Percentiles rank a stretch among this genome's conserved stretches.
These are phyloP conservation scores for Penicillium brevicompactum DNA, from an alignment of 2,329 filamentous ascomycete genomes.

Conservation along the genomic window DNA sequence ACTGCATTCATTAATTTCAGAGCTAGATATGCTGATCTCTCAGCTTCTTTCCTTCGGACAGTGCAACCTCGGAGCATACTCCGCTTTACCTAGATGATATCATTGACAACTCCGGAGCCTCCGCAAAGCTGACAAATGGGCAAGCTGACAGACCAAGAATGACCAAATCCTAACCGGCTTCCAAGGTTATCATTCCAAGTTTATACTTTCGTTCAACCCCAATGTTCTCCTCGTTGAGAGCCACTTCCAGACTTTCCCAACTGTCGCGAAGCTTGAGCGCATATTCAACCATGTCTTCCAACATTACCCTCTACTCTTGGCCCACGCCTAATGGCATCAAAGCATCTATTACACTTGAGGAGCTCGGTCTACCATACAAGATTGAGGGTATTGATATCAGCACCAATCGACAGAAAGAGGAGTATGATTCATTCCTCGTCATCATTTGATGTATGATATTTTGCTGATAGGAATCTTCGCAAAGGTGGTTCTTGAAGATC, in stretches of 20 bases:
- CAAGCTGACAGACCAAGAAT: background rate
- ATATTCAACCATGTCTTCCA: constrained; percentile 24
- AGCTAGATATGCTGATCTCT: background rate
- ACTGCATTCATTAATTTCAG: background rate
- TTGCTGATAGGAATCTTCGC: background rate
- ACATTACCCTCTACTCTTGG: constrained; percentile 36
- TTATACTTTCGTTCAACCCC: background rate
- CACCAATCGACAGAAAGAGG: constrained; percentile 48
- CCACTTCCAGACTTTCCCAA: constrained; percentile 10
- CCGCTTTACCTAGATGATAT: background rate
- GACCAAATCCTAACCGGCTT: background rate
- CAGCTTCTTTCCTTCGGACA: background rate
- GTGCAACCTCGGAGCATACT: background rate
- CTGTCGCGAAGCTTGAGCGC: constrained; percentile 7
- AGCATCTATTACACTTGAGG: constrained; percentile 40
- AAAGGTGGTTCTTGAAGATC: constrained; percentile 48
- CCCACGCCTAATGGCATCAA: constrained; percentile 40
- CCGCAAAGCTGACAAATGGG: constrained; percentile 6
- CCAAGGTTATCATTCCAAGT: background rate
- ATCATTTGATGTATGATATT: background rate
- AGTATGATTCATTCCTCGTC: constrained; percentile 12
- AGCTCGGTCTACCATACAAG: constrained; percentile 39
- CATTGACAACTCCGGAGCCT: background rate
- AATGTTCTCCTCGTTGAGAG: constrained; percentile 8
- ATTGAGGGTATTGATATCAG: constrained; percentile 44